Base-by-base conservation (phyloP, 495 filamentous ascomycete genomes). In the Aspergillus funiculosus region DNA sequence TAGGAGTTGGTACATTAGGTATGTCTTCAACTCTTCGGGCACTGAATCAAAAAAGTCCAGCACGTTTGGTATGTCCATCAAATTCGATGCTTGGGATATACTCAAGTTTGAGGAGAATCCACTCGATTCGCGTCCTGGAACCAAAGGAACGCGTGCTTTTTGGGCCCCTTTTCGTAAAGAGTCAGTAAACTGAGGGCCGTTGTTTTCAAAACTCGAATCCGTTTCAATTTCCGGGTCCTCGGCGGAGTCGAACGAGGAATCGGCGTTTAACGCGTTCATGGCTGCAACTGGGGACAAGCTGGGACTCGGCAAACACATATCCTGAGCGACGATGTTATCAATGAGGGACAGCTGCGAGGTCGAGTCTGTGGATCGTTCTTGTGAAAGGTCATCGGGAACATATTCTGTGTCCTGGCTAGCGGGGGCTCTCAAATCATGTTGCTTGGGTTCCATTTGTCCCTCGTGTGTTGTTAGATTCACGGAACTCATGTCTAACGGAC, bases 1-100 rank as follows among this genome's bases (percentile, higher is more conserved):
- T 18, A 99, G 73, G 26, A 99, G 78, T 55, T 97, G 89, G 58
- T 91, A 96, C 85, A 97, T 95, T 57, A 99, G 79, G 58, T 94
- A 94, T 0, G 80, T 83, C 61, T 97, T 88, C 75, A 97, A 75
- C 48, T 89, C 82, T 21, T 83, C 77, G 0, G 94, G 89, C 70
- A 97, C 84, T 6, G 82, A 73, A 60, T 96, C 94, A 54, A 99
- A 97, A 22, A 80, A 82, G 49, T 95, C 87, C 11, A 99, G 60
- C 75, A 97, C 87, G 6, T 73, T 76, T 0, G 83, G 86, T 36
- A 91, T 86, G 56, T 90, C 86, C 75, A 85, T 76, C 21, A 85
- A 45, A 6, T 76, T 76, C 3, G 75, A 59, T 11, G 67, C 61
- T 14, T 53, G 50, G 19, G 50, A 53, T 15, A 53, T 35, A 11